phyloP scores from a whole-genome alignment of 768 basidiomycete species.

The Cubamyces sp. region DNA sequence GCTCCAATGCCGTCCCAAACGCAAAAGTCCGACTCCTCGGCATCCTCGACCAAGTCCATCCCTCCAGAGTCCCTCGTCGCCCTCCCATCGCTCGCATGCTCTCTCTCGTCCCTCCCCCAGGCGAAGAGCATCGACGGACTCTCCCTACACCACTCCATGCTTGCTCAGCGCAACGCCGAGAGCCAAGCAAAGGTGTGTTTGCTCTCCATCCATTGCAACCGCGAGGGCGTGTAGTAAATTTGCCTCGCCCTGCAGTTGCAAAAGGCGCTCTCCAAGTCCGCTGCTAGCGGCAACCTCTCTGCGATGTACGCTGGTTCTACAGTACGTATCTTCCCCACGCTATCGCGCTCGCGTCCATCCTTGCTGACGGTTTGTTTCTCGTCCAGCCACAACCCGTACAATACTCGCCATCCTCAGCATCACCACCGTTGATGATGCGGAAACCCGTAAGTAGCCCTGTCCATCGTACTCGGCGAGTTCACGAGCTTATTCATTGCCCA shows the following conservation, averaged over 20 bases:
- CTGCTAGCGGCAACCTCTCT: conserved; percentile 31
- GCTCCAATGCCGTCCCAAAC: conserved; percentile 26
- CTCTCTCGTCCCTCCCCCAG: conserved; percentile 69
- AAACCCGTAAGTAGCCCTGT: conserved; percentile 34
- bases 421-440: conserved; percentile 40
- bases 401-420: conserved; percentile 29
- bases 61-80: conserved; percentile 63
- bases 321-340: conserved; percentile 25
- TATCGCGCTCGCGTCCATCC: conserved; percentile 1
- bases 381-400: conserved; percentile 24
- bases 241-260: conserved; percentile 50
- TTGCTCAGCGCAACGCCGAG: conserved; percentile 66
- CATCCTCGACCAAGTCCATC: conserved; percentile 42
- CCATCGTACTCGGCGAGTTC: neutral
- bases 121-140: conserved; percentile 72
- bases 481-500: neutral
- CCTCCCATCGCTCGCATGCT: conserved; percentile 72
- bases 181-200: conserved; percentile 73
- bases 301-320: conserved; percentile 21
- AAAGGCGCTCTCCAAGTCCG: conserved; percentile 63
- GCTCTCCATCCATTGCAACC: neutral
- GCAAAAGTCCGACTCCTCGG: conserved; percentile 32
- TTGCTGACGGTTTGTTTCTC: conserved; percentile 7
- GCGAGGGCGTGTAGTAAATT: conserved; percentile 8
- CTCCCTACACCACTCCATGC: conserved; percentile 66